phyloP scores from a whole-genome alignment of 1,284 basidiomycete genomes.

The Rugosomyces carneus region DNA sequence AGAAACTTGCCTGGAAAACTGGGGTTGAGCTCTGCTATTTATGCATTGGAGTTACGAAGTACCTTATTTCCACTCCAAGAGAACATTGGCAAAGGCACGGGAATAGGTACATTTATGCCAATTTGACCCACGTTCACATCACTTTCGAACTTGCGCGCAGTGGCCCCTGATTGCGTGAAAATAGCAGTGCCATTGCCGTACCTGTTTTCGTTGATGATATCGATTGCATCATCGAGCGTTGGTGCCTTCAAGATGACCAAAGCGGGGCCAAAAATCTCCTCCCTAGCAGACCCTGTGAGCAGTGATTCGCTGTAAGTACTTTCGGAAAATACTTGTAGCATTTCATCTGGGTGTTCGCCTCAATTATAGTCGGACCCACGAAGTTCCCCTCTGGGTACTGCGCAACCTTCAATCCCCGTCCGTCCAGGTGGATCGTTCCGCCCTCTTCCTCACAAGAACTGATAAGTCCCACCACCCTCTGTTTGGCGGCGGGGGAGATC shows the following conservation, averaged over 20 bases:
- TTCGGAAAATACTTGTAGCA: slow-evolving; percentile 67
- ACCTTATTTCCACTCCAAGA: slow-evolving; percentile 90
- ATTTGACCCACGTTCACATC: slow-evolving; percentile 90
- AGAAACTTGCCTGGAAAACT: slow-evolving; percentile 55
- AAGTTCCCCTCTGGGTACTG: slow-evolving; percentile 92
- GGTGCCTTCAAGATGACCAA: slow-evolving; percentile 78
- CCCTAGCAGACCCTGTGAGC: slow-evolving; percentile 37
- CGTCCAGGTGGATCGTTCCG: slow-evolving; percentile 86
- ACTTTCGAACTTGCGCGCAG: slow-evolving; percentile 89
- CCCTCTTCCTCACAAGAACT: slow-evolving; percentile 81
- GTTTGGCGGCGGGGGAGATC: slow-evolving; percentile 85
- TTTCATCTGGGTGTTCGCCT: slow-evolving; percentile 78
- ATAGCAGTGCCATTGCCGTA: slow-evolving; percentile 96
- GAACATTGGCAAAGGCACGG: slow-evolving; percentile 85
- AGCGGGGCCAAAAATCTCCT: slow-evolving; percentile 96
- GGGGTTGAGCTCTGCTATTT: neutral
- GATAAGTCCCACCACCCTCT: slow-evolving; percentile 75
- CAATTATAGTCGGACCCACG: slow-evolving; percentile 89
- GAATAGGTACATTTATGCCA: slow-evolving; percentile 91
- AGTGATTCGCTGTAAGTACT: neutral
- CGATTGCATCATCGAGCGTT: slow-evolving; percentile 87
- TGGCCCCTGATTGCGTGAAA: slow-evolving; percentile 96
- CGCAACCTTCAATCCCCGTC: slow-evolving; percentile 62
- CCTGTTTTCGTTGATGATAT: slow-evolving; percentile 83
- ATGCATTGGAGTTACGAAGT: slow-evolving; percentile 2